phyloP scores from a whole-genome alignment of 2,329 filamentous ascomycete species.

The Dactylellina parvicollis region DNA sequence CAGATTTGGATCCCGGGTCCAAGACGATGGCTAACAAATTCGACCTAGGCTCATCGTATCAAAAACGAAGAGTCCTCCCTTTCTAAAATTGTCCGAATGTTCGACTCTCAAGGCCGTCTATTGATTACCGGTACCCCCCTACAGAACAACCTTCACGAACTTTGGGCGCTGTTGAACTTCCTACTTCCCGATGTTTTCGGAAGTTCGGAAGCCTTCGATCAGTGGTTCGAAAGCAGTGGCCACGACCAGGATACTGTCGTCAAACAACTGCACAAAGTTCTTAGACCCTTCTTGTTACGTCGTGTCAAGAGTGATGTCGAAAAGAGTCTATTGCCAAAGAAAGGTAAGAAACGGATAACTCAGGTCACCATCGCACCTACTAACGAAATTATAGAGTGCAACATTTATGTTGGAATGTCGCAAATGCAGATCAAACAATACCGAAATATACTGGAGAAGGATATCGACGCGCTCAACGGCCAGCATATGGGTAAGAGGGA shows the following conservation, averaged over 20 bases:
- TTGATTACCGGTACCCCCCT: constrained; percentile 96
- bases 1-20: background rate
- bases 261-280: constrained; percentile 90
- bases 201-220: constrained; percentile 94
- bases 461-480: constrained; percentile 98
- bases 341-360: constrained; percentile 62
- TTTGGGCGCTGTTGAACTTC: constrained; percentile 98
- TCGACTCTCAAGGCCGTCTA: constrained; percentile 92
- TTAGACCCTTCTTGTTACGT: constrained; percentile 91
- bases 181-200: constrained; percentile 97
- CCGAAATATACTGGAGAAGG: constrained; percentile 97
- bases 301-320: constrained; percentile 98
- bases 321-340: constrained; percentile 96
- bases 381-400: constrained; percentile 71
- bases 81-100: constrained; percentile 93
- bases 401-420: constrained; percentile 96
- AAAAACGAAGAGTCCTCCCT: constrained; percentile 99
- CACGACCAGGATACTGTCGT: constrained; percentile 95
- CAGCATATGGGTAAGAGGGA: constrained; percentile 89
- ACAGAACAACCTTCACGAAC: constrained; percentile 96
- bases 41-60: constrained; percentile 79
- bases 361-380: background rate
- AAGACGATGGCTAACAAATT: background rate
- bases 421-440: constrained; percentile 99
- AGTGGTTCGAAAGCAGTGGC: constrained; percentile 94